These are phyloP conservation scores for Phyllosticta citribraziliensis DNA, from an alignment of 2,329 filamentous ascomycete genomes.

Conservation along the genomic window DNA sequence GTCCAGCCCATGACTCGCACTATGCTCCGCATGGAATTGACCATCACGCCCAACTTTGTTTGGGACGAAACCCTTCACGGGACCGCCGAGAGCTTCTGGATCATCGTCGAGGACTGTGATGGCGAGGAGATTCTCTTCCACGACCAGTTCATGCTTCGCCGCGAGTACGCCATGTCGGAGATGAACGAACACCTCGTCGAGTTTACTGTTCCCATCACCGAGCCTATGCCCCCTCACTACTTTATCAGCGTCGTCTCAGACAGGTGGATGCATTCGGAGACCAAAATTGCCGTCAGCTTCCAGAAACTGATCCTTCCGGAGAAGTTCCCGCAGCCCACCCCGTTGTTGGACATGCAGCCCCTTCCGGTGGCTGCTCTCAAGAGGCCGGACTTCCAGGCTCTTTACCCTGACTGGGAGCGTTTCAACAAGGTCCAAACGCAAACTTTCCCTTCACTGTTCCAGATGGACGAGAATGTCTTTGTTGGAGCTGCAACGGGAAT, in stretches of 20 bases:
- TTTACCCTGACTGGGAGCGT: constrained; percentile 75
- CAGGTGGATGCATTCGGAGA: constrained; percentile 97
- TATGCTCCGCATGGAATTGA: constrained; percentile 81
- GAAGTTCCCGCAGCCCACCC: constrained; percentile 90
- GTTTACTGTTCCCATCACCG: constrained; percentile 90
- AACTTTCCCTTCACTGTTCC: constrained; percentile 87
- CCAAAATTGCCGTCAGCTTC: constrained; percentile 85
- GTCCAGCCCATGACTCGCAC: constrained; percentile 92
- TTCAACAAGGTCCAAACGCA: constrained; percentile 99
- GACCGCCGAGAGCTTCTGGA: constrained; percentile 87
- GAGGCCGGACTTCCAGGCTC: constrained; percentile 64
- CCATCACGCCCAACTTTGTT: constrained; percentile 86
- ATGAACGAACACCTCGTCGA: constrained; percentile 91
- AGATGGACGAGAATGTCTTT: constrained; percentile 87
- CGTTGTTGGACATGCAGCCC: constrained; percentile 82
- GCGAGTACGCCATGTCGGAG: constrained; percentile 76
- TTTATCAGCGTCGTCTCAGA: constrained; percentile 94
- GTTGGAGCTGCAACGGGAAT: constrained; percentile 87
- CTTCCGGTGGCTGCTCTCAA: constrained; percentile 84
- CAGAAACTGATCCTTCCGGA: constrained; percentile 90
- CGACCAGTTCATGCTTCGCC: constrained; percentile 85
- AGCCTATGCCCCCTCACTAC: constrained; percentile 98
- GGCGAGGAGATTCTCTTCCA: constrained; percentile 93
- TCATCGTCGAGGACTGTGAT: constrained; percentile 93
- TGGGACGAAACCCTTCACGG: constrained; percentile 92